Evolutionary conservation across 495 filamentous ascomycete genomes (phyloP).

Genomic region (Sphaerosporella brunnea): DNA sequence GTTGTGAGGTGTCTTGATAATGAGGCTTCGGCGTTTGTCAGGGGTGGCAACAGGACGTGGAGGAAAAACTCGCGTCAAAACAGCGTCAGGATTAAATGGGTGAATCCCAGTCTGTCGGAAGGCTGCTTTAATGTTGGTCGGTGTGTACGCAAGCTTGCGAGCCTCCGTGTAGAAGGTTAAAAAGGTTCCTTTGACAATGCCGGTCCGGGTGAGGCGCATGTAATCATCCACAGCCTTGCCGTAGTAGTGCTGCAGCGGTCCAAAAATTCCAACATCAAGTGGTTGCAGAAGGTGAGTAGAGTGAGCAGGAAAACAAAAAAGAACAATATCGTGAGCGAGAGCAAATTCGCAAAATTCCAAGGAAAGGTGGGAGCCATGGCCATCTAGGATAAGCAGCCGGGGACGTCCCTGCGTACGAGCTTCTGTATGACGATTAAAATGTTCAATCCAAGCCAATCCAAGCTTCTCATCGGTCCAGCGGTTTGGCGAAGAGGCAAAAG

Average conservation of each 20-base stretch:
- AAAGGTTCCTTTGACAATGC: too few relatives aligned
- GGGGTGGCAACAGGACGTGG: background rate
- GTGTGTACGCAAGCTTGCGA: background rate
- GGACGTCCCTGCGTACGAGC: slow-evolving; percentile 8
- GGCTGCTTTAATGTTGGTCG: slow-evolving; percentile 2
- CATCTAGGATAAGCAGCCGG: slow-evolving; percentile 25
- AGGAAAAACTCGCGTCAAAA: background rate
- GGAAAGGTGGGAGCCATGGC: slow-evolving; percentile 22
- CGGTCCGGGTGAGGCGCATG: background rate
- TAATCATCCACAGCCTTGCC: too few relatives aligned
- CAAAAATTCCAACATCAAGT: slow-evolving; percentile 25
- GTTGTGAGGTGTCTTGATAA: background rate
- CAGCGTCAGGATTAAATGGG: slow-evolving; percentile 4
- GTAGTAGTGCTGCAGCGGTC: too few relatives aligned
- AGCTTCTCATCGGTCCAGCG: too few relatives aligned
- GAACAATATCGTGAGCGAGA: slow-evolving; percentile 16
- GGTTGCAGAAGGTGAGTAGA: slow-evolving; percentile 25
- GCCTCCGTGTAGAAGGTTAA: too few relatives aligned
- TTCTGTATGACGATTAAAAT: slow-evolving; percentile 15
- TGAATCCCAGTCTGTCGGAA: slow-evolving; percentile 2
- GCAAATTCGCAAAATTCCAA: slow-evolving; percentile 20
- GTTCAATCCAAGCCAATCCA: slow-evolving; percentile 16
- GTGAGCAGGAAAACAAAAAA: too few relatives aligned
- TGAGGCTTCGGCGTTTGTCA: too few relatives aligned
- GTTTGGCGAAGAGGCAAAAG: slow-evolving; percentile 13